Conservation (phyloP, 345 rosid species). For the Durio zibethinus region DNA sequence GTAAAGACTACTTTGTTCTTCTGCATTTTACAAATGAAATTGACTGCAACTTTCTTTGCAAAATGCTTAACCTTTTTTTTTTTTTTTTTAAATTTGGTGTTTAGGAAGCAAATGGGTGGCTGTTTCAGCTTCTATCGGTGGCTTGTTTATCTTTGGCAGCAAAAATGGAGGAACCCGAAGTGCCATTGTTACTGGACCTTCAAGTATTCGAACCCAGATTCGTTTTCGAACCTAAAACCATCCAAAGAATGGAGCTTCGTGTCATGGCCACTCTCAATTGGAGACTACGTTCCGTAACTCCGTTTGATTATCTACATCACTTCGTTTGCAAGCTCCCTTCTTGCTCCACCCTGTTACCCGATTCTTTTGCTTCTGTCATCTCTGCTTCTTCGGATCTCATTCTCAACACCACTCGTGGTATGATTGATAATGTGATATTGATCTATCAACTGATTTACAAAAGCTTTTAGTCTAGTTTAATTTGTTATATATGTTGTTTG, state of each 20-base stretch:
- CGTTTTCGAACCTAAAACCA: conserved; percentile 47
- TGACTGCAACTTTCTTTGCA: conserved; percentile 1
- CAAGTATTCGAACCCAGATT: conserved; percentile 50
- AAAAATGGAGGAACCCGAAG: conserved; percentile 54
- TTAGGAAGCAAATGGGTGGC: conserved; percentile 44
- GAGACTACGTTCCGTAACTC: conserved; percentile 53
- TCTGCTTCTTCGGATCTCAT: conserved; percentile 51
- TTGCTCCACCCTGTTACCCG: conserved; percentile 18
- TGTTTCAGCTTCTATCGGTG: conserved; percentile 65
- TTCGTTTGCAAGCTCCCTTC: conserved; percentile 39
- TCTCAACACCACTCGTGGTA: conserved; percentile 53
- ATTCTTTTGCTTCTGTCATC: conserved; percentile 23
- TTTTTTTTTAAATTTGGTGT: neutral
- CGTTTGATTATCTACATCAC: conserved; percentile 49
- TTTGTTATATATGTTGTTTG: neutral
- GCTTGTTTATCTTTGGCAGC: conserved; percentile 69
- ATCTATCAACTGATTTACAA: neutral
- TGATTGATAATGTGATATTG: neutral
- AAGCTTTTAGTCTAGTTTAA: neutral
- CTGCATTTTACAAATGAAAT: neutral
- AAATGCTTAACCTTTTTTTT: conserved; percentile 9
- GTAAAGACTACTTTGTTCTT: conserved; percentile 16
- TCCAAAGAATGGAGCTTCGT: conserved; percentile 59
- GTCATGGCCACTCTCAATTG: conserved; percentile 52
- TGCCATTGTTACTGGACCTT: conserved; percentile 51